Evolutionary conservation across 176 grass and related monocot genomes (phyloP).

Genomic region (Musa troglodytarum): DNA sequence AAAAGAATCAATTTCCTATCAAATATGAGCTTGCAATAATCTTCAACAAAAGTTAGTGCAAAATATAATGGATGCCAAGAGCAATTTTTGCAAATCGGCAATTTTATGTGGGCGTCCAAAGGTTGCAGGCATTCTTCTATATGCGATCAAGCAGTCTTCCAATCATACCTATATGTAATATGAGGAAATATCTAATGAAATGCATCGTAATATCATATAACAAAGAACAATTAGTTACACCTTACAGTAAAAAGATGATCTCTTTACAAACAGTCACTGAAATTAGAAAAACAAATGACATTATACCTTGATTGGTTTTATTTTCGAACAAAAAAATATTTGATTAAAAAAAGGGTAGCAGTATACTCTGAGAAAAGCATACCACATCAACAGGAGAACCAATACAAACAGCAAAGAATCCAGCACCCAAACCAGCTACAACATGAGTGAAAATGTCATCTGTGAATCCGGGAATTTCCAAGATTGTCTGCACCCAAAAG

Average conservation of each 20-base stretch:
- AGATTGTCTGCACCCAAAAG: constrained; percentile 48
- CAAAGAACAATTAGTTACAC: neutral
- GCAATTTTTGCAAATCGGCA: neutral
- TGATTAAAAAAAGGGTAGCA: neutral
- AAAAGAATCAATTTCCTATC: neutral
- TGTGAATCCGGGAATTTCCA: constrained; percentile 87
- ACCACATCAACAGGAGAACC: constrained; percentile 97
- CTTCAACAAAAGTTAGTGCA: too few relatives aligned
- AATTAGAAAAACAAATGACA: too few relatives aligned
- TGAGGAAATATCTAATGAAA: neutral
- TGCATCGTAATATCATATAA: neutral
- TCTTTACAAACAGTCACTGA: neutral
- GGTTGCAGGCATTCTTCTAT: neutral
- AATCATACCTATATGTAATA: neutral
- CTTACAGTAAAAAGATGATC: neutral
- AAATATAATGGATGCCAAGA: neutral
- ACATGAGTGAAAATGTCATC: constrained; percentile 85
- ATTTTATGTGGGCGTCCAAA: neutral
- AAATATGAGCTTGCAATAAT: too few relatives aligned
- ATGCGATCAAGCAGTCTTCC: neutral
- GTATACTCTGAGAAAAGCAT: constrained; percentile 20
- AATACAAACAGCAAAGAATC: constrained; percentile 94
- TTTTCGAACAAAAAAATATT: neutral
- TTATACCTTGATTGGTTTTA: neutral
- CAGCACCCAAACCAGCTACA: constrained; percentile 73